A percentile compares a stretch with the other conserved stretches of the same genome.
Conservation (phyloP, 1,284 basidiomycete species). For the Peniophora sp. region DNA sequence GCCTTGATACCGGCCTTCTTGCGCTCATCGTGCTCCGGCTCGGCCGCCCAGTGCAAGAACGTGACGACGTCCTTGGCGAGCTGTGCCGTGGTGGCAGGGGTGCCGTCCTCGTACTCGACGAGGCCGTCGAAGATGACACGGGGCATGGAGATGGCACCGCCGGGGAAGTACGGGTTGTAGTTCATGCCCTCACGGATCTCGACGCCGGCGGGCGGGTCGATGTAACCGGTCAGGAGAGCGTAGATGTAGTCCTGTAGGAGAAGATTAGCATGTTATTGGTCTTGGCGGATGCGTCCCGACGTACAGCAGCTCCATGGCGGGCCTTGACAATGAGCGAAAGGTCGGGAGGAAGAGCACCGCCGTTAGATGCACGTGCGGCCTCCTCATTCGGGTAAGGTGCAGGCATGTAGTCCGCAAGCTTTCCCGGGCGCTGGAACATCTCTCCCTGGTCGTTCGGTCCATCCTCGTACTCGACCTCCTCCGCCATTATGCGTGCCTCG, state of each 20-base stretch:
- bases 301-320: constrained; percentile 90
- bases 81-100: constrained; percentile 95
- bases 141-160: constrained; percentile 97
- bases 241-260: constrained; percentile 84
- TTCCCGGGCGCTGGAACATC: constrained; percentile 98
- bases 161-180: constrained; percentile 98
- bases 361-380: constrained; percentile 92
- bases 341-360: constrained; percentile 94
- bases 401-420: constrained; percentile 96
- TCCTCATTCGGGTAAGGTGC: constrained; percentile 96
- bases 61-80: constrained; percentile 99
- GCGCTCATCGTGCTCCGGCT: constrained; percentile 96
- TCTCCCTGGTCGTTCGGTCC: constrained; percentile 94
- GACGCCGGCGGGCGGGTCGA: constrained; percentile 95
- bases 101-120: constrained; percentile 94
- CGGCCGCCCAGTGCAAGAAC: constrained; percentile 93
- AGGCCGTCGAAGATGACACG: constrained; percentile 93
- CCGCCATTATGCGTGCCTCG: constrained; percentile 89
- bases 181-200: constrained; percentile 96
- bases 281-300: constrained; percentile 19
- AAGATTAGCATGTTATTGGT: constrained; percentile 4
- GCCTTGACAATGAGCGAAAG: constrained; percentile 97
- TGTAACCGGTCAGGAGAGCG: constrained; percentile 94
- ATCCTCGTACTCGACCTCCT: constrained; percentile 95
- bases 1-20: constrained; percentile 96